Evolutionary conservation across 148 eudicot genomes (phyloP).

Genomic region (Silene latifolia): DNA sequence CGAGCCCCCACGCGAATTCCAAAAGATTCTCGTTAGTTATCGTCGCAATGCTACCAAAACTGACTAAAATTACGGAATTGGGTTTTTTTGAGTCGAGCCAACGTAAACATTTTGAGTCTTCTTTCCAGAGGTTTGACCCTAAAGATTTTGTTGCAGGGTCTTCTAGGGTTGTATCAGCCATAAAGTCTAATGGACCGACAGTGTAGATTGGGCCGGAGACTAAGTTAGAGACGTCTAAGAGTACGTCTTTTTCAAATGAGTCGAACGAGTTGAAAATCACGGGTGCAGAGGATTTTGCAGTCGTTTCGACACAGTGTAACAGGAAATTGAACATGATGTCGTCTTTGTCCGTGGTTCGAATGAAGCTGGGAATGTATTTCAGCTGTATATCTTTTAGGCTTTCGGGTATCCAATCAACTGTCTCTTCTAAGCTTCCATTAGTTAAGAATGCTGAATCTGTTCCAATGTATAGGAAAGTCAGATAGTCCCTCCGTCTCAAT

Average conservation of each 20-base stretch:
- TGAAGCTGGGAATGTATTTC: slow-evolving; percentile 31
- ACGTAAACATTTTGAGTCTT: slow-evolving; percentile 25
- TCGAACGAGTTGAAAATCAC: slow-evolving; percentile 31
- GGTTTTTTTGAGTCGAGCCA: slow-evolving; percentile 35
- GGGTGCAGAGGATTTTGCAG: slow-evolving; percentile 18
- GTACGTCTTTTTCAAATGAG: slow-evolving; percentile 29
- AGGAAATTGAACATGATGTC: slow-evolving; percentile 30
- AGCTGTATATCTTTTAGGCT: slow-evolving; percentile 28
- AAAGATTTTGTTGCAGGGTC: slow-evolving; percentile 14
- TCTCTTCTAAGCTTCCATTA: slow-evolving; percentile 27
- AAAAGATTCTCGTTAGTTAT: slow-evolving; percentile 33
- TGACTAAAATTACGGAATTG: slow-evolving; percentile 27
- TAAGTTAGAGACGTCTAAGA: slow-evolving; percentile 13
- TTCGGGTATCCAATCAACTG: slow-evolving; percentile 19
- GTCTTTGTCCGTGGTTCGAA: slow-evolving; percentile 27
- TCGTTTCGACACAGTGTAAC: not conserved
- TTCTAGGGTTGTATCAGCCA: not conserved
- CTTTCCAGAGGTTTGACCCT: slow-evolving; percentile 39
- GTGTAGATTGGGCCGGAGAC: slow-evolving; percentile 20
- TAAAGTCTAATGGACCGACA: slow-evolving; percentile 30
- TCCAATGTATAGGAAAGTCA: not conserved
- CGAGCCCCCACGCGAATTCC: slow-evolving; percentile 43
- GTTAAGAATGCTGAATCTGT: slow-evolving; percentile 22
- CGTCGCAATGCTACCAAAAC: slow-evolving; percentile 34
- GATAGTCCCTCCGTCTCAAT: too few species aligned